phyloP scores from a whole-genome alignment of 2,329 filamentous ascomycete species.

The Alternaria solani region DNA sequence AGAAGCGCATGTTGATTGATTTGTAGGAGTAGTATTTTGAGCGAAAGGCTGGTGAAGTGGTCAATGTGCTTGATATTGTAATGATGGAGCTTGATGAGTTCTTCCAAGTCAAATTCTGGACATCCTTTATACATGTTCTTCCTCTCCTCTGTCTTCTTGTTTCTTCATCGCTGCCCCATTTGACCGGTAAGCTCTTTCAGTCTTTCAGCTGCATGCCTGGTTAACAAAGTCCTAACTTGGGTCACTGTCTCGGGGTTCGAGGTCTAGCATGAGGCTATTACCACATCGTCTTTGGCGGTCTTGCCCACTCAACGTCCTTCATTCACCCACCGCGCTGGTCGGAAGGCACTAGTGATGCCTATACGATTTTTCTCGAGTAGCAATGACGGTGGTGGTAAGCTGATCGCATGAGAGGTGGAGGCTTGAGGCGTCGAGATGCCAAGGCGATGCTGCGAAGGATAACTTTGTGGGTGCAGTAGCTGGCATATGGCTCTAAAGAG shows the following conservation, averaged over 20 bases:
- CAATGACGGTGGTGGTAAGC: conserved; percentile 12
- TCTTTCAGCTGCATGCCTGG: background rate
- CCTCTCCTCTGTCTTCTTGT: background rate
- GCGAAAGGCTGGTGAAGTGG: conserved; percentile 4
- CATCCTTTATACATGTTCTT: conserved; percentile 9
- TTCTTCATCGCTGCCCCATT: background rate
- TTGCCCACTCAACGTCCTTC: background rate
- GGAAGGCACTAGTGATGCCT: background rate
- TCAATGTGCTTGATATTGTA: conserved; percentile 8
- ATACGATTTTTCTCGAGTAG: background rate
- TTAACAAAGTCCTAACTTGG: conserved; percentile 1
- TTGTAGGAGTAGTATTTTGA: background rate
- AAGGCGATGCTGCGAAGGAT: background rate
- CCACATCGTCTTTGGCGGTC: background rate
- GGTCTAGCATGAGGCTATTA: background rate
- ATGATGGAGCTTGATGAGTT: conserved; percentile 6
- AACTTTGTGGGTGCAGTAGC: background rate
- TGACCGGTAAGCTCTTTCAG: background rate
- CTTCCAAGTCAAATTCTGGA: background rate
- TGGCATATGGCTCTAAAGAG: background rate
- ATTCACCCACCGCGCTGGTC: background rate
- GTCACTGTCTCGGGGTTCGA: background rate
- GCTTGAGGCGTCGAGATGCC: background rate
- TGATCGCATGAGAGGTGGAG: conserved; percentile 7
- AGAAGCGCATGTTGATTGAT: conserved; percentile 17